Evolutionary conservation across 2,329 filamentous ascomycete species (phyloP), one percentile per base, ranked within the genome.

Genomic region (Epichloe amarillans): DNA sequence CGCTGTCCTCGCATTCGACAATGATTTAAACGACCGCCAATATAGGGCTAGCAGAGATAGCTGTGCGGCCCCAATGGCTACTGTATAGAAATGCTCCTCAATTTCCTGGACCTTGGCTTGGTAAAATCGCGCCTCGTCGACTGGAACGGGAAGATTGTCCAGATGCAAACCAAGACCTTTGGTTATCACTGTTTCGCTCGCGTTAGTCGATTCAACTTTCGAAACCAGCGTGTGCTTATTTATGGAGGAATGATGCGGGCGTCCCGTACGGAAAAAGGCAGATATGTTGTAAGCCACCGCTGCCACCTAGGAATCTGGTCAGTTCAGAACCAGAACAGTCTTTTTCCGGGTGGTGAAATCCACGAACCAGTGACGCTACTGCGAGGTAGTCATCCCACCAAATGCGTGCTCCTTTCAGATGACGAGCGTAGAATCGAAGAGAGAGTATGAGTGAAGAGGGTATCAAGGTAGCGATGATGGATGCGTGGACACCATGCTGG

Each of bases 371-470:
- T 8, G 53, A 50, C 38, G 53, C 35, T 2, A 53, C 36, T 4
- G 53, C 53, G 14, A 55, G 47, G 37, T 48, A 52, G 44, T 55
- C 53, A 35, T 55, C 53, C 52, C 52, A 54, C 52, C 52, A 55
- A 7, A 52, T 37, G 12, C 8, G 35, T 35, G 51, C 26, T 19
- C 41, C 44, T 21, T 52, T 55, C 10, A 52, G 38, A 6, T 30
- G 46, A 14, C 53, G 49, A 12, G 53, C 53, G 37, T 55, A 53
- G 33, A 53, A 53, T 17, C 53, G 53, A 30, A 55, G 30, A 4
- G 8, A 40, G 38, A 55, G 45, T n/a, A 50, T 42, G 10, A 46
- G 23, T 14, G 46, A 19, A 5, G 53, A 35, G 2, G 46, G 39
- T 17, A 51, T 10, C 3, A 53, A 38, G 2, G 46, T 46, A 30